These are phyloP conservation scores for Mercurialis annua DNA, from an alignment of 345 rosid species.

Conservation along the genomic window DNA sequence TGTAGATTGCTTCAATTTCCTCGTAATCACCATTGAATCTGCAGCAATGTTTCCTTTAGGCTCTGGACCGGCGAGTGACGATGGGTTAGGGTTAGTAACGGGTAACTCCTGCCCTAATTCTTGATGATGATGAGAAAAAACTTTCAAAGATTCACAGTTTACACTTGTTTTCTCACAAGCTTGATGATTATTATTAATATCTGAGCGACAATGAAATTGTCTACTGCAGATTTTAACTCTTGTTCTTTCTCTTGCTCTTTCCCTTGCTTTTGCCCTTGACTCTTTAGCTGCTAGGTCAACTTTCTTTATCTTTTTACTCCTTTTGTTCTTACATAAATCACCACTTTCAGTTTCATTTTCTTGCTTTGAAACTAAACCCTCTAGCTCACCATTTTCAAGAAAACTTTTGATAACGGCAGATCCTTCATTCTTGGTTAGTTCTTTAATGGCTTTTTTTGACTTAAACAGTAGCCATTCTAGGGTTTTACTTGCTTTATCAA, in stretches of 20 bases:
- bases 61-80: slow-evolving; percentile 5
- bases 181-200: neutral
- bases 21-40: slow-evolving; percentile 29
- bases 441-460: slow-evolving; percentile 55
- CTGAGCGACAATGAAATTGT: slow-evolving; percentile 5
- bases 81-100: neutral
- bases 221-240: slow-evolving; percentile 39
- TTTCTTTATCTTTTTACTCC: slow-evolving; percentile 18
- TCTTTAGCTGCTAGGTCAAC: slow-evolving; percentile 27
- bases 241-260: slow-evolving; percentile 65
- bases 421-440: slow-evolving; percentile 23
- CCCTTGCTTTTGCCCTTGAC: slow-evolving; percentile 52
- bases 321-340: slow-evolving; percentile 20
- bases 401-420: slow-evolving; percentile 4
- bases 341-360: neutral
- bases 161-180: neutral
- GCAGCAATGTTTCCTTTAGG: slow-evolving; percentile 11
- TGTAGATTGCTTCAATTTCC: slow-evolving; percentile 27
- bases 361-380: slow-evolving; percentile 19
- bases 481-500: slow-evolving; percentile 79
- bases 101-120: slow-evolving; percentile 5
- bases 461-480: slow-evolving; percentile 72
- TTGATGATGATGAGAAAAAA: slow-evolving; percentile 8
- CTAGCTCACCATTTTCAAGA: slow-evolving; percentile 17
- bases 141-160: slow-evolving; percentile 3